These are phyloP conservation scores for Podila horticola DNA, from an alignment of 192 early-diverging fungal species.

Conservation along the genomic window DNA sequence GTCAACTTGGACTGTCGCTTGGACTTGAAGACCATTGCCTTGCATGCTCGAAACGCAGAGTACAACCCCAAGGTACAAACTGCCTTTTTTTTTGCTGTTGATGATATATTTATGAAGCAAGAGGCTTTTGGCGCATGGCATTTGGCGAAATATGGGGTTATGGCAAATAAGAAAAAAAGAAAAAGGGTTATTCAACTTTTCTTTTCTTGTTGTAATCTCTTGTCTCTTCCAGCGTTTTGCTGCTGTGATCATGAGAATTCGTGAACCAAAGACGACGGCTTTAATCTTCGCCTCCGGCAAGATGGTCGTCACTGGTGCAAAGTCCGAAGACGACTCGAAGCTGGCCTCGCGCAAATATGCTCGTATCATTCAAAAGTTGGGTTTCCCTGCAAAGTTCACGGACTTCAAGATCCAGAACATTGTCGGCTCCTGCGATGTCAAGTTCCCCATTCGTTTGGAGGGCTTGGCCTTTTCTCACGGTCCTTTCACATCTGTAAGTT, in stretches of 20 bases:
- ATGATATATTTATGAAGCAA: neutral
- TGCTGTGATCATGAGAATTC: constrained; percentile 99
- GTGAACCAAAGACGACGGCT: constrained; percentile 99
- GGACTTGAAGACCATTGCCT: constrained; percentile 98
- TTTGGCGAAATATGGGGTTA: neutral
- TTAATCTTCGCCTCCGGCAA: constrained; percentile 99
- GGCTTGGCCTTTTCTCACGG: constrained; percentile 95
- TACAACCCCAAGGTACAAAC: constrained; percentile 98
- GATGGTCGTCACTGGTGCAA: constrained; percentile 99
- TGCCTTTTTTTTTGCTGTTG: constrained; percentile 6
- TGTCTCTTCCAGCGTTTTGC: constrained; percentile 88
- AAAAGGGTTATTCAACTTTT: constrained; percentile 35
- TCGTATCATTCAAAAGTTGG: constrained; percentile 98
- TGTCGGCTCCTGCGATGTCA: constrained; percentile 98
- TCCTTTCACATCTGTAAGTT: constrained; percentile 85
- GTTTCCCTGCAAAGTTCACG: constrained; percentile 96
- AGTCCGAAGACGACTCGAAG: constrained; percentile 97
- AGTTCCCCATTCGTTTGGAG: constrained; percentile 98
- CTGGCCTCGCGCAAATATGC: constrained; percentile 99
- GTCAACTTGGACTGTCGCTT: constrained; percentile 98
- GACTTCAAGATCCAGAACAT: constrained; percentile 99
- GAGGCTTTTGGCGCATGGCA: neutral
- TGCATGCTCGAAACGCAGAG: constrained; percentile 99
- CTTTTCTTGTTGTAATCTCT: constrained; percentile 27
- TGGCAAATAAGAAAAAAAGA: constrained; percentile 1